These are phyloP conservation scores for Chaetothyriales sp. DNA, from an alignment of 2,329 filamentous ascomycete genomes.

Conservation along the genomic window DNA sequence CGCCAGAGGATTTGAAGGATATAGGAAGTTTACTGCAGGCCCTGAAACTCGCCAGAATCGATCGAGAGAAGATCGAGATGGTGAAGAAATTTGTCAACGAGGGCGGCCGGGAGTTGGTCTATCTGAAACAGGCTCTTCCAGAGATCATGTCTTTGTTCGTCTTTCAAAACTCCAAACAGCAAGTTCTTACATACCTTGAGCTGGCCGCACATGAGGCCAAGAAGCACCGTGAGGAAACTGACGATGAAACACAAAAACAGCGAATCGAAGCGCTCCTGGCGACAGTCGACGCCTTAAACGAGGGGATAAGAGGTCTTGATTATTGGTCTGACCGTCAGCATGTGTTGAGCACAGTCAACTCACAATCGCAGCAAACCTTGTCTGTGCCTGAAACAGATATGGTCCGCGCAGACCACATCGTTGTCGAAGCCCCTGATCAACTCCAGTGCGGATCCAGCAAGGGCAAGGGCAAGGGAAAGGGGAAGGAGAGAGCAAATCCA, in stretches of 20 bases:
- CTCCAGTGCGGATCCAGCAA: conserved; percentile 2
- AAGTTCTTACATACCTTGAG: conserved; percentile 57
- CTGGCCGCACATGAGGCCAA: conserved; percentile 43
- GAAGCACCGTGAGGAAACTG: conserved; percentile 34
- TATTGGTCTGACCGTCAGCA: conserved; percentile 63
- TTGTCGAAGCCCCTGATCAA: neutral
- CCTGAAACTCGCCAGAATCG: conserved; percentile 58
- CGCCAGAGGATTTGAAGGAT: conserved; percentile 43
- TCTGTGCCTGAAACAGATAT: conserved; percentile 29
- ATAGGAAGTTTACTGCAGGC: conserved; percentile 53
- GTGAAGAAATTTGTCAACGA: conserved; percentile 69
- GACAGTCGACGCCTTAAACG: conserved; percentile 61
- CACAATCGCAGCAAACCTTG: conserved; percentile 34
- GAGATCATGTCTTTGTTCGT: conserved; percentile 75
- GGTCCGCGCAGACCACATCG: conserved; percentile 3
- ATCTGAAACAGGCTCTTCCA: conserved; percentile 63
- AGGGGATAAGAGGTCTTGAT: conserved; percentile 64
- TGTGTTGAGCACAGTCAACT: conserved; percentile 14
- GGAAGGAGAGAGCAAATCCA: conserved; percentile 1
- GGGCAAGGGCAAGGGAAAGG: conserved; percentile 1
- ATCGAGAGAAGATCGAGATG: conserved; percentile 78
- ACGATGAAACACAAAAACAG: conserved; percentile 32
- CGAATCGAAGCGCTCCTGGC: conserved; percentile 54
- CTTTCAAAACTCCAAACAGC: conserved; percentile 72
- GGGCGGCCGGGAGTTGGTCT: conserved; percentile 57